Base-by-base conservation (phyloP, 1,139 yeast genomes). In the Pichia sp. region DNA sequence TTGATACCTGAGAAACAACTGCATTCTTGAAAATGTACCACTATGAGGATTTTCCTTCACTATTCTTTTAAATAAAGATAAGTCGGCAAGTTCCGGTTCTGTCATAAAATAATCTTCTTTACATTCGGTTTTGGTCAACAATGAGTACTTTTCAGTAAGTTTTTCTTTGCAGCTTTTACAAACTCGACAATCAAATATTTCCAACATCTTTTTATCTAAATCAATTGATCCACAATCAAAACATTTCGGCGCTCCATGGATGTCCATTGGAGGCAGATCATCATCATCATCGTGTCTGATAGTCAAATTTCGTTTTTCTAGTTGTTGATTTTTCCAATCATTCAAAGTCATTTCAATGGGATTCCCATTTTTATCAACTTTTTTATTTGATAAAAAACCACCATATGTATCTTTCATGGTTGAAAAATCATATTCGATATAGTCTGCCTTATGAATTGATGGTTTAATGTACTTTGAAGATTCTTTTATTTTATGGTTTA, bases 11-110 rank as follows among this genome's bases (percentile, higher is more conserved):
- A 91, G 63, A 61, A 80, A 93, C 41, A 93, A 68, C 70, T 88
- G 95, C 99, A 93, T 93, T 56, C 93, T 73, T 39, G 89, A 83
- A 62, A 78, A 93, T 0, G 85, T 80, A 4, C 78, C 77, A 35
- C 93, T 88, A 62, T 91, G 96, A 0, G 99, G 99, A 56, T 93
- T 93, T 7, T 96, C 89, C 53, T 89, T 85, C 51, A 88, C 95
- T 46, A 89, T 67, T 50, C 93, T 76, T 7, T 84, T 83, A 48
- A 93, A 68, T 23, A 88, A 63, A 2, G 64, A 68, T 4, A 62
- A 63, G 59, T 93, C 98, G 40, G 77, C 72, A 31, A 93, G 68
- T 60, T 93, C 98, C 0, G 96, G 93, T 44, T 91, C 97, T 0
- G 98, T 91, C 29, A 91, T 61, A 34, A 91, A 72, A 57, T 93